Evolutionary conservation across 1,139 yeast species (phyloP), one percentile per base, ranked within the genome.

Genomic region (Yamadazyma conglobata): DNA sequence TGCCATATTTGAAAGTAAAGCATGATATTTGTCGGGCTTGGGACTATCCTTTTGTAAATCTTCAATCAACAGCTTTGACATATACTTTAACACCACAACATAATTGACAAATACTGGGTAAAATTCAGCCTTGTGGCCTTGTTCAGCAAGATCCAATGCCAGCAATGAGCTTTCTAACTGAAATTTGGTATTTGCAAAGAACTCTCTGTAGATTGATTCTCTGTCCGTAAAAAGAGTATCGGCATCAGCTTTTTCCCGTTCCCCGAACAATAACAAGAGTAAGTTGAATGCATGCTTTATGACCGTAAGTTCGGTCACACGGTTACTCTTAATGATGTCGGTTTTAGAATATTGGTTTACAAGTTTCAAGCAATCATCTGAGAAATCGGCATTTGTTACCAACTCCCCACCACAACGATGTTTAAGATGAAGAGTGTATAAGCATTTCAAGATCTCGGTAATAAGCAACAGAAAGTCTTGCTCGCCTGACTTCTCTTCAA

Each of bases 371-470:
- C 47, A 42, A 12, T 39, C 40, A 22, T 43, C 45, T 6, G 39
- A 26, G 15, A 39, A 42, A 15, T 22, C 31, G 20, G 40, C 44
- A 23, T 42, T 39, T 22, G 38, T 32, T 4, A 43, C 35, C 15
- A 39, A 27, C 22, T 28, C 19, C 5, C 28, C 22, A 6, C 47
- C 46, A 32, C 32, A 30, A 17, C 41, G 34, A 28, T 47, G 47
- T 28, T 52, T 52, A 32, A 52, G 58, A 29, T 52, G 48, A 21
- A 54, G 40, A 9, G 58, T 52, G 25, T 51, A 53, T 16, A 56
- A 38, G 12, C 58, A 52, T 31, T 56, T 56, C 32, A 56, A 42
- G n/a, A 56, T 36, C 31, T 56, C 62, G n/a, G 44, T 45, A 26
- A 50, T 34, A n/a, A 44, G 42, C 40, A 47, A 36, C 20, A 47